Evolutionary conservation across 75 land plant genomes (phyloP).

Genomic region (Selaginella moellendorffii): DNA sequence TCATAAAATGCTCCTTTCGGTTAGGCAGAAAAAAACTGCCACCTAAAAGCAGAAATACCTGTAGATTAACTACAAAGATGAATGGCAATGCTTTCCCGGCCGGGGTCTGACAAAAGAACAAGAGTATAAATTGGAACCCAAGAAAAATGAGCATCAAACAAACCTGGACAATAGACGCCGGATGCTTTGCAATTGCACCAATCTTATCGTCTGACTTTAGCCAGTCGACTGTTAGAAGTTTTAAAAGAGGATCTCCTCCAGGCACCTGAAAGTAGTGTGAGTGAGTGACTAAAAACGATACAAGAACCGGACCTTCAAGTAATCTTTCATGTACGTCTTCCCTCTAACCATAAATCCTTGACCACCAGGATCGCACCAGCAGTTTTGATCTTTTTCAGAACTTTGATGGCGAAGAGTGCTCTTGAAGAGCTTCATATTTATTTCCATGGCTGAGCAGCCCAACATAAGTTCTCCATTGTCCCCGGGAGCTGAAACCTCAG

Average conservation of each 20-base stretch:
- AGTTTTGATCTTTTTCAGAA: conserved; percentile 23
- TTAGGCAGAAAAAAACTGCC: neutral
- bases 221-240: conserved; percentile 31
- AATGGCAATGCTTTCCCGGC: conserved; percentile 24
- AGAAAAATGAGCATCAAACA: neutral
- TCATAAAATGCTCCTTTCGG: neutral
- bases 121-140: neutral
- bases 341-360: neutral
- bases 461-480: conserved; percentile 27
- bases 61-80: conserved; percentile 24
- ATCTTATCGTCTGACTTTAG: conserved; percentile 22
- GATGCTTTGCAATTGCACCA: conserved; percentile 18
- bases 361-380: neutral
- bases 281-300: neutral
- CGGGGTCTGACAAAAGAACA: conserved; percentile 11
- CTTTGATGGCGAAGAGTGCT: conserved; percentile 37
- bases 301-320: neutral
- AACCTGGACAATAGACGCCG: conserved; percentile 25
- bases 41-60: conserved; percentile 10
- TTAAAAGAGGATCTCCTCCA: conserved; percentile 30
- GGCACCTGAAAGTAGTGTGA: conserved; percentile 16
- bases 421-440: conserved; percentile 39
- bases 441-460: conserved; percentile 17
- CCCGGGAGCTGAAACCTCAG: conserved; percentile 12
- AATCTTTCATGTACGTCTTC: conserved; percentile 8